Evolutionary conservation across 192 early-diverging fungal genomes (phyloP).

Genomic region (Coemansia sp.): DNA sequence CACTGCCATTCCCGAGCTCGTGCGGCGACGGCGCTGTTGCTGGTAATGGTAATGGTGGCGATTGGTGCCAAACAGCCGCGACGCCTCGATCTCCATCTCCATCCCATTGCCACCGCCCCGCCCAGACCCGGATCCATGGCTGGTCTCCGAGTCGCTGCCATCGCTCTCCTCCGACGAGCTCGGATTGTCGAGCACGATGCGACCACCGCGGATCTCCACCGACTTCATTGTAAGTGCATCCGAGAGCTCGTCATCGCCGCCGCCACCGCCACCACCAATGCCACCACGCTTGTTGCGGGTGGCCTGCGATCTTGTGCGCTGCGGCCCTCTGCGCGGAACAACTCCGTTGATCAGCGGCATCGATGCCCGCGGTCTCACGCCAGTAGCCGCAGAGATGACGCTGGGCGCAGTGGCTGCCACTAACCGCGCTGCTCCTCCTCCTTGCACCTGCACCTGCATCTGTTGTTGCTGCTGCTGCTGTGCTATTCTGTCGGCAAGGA

Average conservation of each 20-base stretch:
- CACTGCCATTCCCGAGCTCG: background rate
- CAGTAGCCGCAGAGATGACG: background rate
- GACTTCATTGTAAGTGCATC: constrained; percentile 54
- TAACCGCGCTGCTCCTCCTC: background rate
- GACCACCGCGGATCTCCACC: constrained; percentile 52
- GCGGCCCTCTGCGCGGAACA: constrained; percentile 18
- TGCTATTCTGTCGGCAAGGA: background rate
- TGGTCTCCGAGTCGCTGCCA: background rate
- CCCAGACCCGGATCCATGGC: background rate
- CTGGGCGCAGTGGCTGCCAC: background rate
- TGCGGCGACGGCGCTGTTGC: background rate
- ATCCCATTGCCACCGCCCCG: background rate
- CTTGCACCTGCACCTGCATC: background rate
- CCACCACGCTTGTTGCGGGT: background rate
- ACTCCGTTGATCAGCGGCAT: constrained; percentile 42
- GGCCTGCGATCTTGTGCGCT: constrained; percentile 39
- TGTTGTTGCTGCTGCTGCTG: constrained; percentile 21
- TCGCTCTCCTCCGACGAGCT: constrained; percentile 22
- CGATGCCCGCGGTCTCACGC: constrained; percentile 49
- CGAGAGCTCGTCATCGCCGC: constrained; percentile 32
- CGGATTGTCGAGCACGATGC: constrained; percentile 50
- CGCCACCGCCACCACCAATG: constrained; percentile 3
- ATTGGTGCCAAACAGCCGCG: constrained; percentile 6
- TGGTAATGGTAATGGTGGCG: constrained; percentile 1
- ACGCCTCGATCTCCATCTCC: background rate